Conservation (phyloP, 352 stramenopile species). For the Phytophthora crassamura region DNA sequence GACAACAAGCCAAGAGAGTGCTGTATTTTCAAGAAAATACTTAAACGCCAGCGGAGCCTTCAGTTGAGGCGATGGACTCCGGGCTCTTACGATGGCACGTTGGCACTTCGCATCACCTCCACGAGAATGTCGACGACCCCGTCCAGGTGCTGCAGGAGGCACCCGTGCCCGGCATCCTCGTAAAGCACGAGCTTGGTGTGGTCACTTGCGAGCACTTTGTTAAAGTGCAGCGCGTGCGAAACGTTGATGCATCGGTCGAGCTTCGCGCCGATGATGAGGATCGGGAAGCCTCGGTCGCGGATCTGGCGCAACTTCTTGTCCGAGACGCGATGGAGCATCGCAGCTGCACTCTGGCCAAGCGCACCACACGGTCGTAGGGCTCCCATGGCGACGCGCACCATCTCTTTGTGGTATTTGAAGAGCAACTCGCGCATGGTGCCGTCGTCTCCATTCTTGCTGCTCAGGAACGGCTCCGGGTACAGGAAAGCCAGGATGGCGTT, state of each 20-base stretch:
- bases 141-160: conserved; percentile 53
- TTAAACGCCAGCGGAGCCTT: too few relatives aligned
- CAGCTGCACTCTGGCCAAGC: conserved; percentile 41
- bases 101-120: conserved; percentile 19
- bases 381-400: conserved; percentile 30
- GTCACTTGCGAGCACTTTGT: conserved; percentile 39
- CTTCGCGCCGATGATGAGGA: conserved; percentile 48
- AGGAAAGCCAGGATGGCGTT: conserved; percentile 59
- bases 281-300: conserved; percentile 45
- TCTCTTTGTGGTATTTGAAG: conserved; percentile 49
- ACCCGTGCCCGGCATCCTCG: conserved; percentile 48
- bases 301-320: conserved; percentile 51
- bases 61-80: too few relatives aligned
- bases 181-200: conserved; percentile 52
- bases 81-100: too few relatives aligned
- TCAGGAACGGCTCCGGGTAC: conserved; percentile 56
- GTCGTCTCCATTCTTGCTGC: conserved; percentile 38
- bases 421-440: conserved; percentile 49
- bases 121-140: conserved; percentile 45
- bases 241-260: conserved; percentile 46
- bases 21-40: too few relatives aligned
- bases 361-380: conserved; percentile 25
- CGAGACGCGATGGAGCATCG: conserved; percentile 40
- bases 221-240: conserved; percentile 43
- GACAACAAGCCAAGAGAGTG: too few relatives aligned